Conservation (phyloP, 2,329 filamentous ascomycete genomes). For the Colletotrichum lindemuthianum region DNA sequence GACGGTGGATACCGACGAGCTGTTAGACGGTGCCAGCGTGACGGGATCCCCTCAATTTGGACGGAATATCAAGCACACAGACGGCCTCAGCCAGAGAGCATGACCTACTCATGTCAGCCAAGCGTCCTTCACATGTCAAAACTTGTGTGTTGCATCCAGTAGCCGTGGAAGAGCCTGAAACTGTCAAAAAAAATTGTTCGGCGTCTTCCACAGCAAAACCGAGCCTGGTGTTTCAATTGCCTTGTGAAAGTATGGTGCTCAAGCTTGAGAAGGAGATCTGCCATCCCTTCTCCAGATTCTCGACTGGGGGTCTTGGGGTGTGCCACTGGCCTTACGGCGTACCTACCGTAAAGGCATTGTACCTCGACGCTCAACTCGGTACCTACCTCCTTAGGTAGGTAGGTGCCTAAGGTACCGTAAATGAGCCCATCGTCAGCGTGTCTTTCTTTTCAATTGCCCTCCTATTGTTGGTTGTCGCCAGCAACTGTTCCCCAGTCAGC, state of each 20-base stretch:
- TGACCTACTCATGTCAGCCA: constrained; percentile 5
- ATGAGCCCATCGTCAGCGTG: not conserved
- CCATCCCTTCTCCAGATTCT: constrained; percentile 6
- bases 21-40: constrained; percentile 10
- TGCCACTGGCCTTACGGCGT: not conserved
- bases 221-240: constrained; percentile 12
- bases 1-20: not conserved
- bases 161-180: constrained; percentile 24
- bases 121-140: constrained; percentile 33
- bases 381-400: not conserved
- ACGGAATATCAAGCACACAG: constrained; percentile 6
- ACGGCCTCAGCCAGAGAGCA: constrained; percentile 22
- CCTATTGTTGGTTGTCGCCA: constrained; percentile 3
- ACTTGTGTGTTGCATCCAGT: no score
- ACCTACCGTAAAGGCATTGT: not conserved
- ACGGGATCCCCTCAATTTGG: constrained; percentile 9
- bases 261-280: constrained; percentile 8
- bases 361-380: not conserved
- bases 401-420: not conserved
- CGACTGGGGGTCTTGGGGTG: not conserved
- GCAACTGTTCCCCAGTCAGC: constrained; percentile 1
- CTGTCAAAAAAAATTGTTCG: constrained; percentile 22
- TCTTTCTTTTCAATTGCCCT: constrained; percentile 6
- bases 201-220: constrained; percentile 13
- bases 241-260: constrained; percentile 20